Evolutionary conservation across 1,284 basidiomycete genomes (phyloP).

Genomic region (Pascua guehoae): DNA sequence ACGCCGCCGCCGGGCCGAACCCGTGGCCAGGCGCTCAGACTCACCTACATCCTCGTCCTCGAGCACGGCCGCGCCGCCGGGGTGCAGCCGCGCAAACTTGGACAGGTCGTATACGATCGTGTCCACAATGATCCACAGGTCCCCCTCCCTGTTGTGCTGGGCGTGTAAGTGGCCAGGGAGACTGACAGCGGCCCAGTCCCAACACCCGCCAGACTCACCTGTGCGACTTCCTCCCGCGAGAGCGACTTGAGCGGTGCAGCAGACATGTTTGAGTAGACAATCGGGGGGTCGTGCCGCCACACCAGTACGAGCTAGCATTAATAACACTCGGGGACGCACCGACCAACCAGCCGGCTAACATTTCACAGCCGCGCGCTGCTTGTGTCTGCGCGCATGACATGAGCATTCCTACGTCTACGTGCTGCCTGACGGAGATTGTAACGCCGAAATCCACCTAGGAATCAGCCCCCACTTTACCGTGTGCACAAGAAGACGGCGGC

Average conservation of each 20-base stretch:
- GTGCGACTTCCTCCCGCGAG: conserved; percentile 49
- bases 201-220: conserved; percentile 32
- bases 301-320: too few relatives aligned
- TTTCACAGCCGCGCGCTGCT: too few relatives aligned
- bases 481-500: too few relatives aligned
- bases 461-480: too few relatives aligned
- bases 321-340: too few relatives aligned
- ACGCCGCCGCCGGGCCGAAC: too few relatives aligned
- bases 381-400: too few relatives aligned
- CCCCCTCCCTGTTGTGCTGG: conserved; percentile 71
- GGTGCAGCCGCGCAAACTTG: conserved; percentile 73
- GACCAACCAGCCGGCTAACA: too few relatives aligned
- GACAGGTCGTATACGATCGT: conserved; percentile 77
- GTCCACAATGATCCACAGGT: conserved; percentile 79
- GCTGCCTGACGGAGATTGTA: too few relatives aligned
- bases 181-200: background rate
- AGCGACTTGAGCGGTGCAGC: background rate
- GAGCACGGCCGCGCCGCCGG: conserved; percentile 76
- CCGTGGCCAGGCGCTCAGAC: too few relatives aligned
- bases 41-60: conserved; percentile 60
- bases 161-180: background rate
- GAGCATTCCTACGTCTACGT: too few relatives aligned
- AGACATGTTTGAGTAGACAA: conserved; percentile 18
- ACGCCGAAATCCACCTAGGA: too few relatives aligned
- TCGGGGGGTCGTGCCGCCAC: background rate